Conservation (phyloP, 2,329 filamentous ascomycete species). For the Venturia asperata region DNA sequence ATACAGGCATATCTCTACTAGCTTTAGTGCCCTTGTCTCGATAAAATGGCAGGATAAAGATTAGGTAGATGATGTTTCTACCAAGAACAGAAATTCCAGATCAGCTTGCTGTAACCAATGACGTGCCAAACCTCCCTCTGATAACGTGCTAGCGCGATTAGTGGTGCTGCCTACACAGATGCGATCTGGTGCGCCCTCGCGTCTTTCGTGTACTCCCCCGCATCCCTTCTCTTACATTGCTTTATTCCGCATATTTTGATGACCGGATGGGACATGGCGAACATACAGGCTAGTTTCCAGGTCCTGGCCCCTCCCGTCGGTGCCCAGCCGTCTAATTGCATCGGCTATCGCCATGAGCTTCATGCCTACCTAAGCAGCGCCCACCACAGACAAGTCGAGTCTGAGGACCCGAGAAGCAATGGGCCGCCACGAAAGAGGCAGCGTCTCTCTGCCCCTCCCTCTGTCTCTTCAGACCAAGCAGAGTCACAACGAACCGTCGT, state of each 20-base stretch:
- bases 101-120: too few species aligned
- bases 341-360: neutral
- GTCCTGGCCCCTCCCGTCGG: neutral
- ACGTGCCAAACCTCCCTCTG: too few species aligned
- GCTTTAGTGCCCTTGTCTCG: neutral
- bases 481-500: neutral
- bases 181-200: neutral
- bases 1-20: neutral
- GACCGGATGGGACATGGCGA: neutral
- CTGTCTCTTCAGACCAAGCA: neutral
- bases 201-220: neutral
- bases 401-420: too few species aligned
- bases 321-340: neutral
- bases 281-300: neutral
- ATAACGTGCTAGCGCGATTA: slow-evolving; percentile 1
- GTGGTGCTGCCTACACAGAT: neutral
- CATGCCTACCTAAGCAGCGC: neutral
- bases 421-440: slow-evolving; percentile 13
- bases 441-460: neutral
- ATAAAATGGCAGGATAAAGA: neutral
- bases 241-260: neutral
- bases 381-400: neutral
- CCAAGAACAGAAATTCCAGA: too few species aligned
- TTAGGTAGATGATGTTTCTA: too few species aligned
- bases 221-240: neutral